Evolutionary conservation across 1,139 yeast genomes (phyloP).

Genomic region (Kurtzmaniella natalensis): DNA sequence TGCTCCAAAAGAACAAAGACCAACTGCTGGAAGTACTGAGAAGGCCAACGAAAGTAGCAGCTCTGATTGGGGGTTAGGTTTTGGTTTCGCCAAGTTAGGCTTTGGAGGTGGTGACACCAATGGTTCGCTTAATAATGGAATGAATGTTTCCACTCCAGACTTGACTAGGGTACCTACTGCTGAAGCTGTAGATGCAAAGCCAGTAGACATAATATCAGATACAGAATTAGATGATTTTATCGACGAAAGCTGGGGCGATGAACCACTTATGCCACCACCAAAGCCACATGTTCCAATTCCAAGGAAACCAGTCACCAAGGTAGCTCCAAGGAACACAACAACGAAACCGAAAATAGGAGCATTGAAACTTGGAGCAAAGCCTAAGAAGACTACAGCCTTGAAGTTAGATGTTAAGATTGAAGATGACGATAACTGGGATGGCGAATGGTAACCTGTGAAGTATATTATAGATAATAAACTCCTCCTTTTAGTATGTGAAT

Average conservation of each 20-base stretch:
- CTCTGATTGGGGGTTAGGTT: slow-evolving; percentile 4
- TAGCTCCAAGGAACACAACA: slow-evolving; percentile 9
- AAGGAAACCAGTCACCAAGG: slow-evolving; percentile 11
- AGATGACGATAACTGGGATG: slow-evolving; percentile 55
- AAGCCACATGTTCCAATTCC: no score
- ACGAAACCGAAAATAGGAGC: slow-evolving; percentile 17
- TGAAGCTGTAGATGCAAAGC: slow-evolving; percentile 13
- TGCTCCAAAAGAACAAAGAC: slow-evolving; percentile 15
- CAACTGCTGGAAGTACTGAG: slow-evolving; percentile 3
- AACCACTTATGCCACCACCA: slow-evolving; percentile 12
- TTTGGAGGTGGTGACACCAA: slow-evolving; percentile 23
- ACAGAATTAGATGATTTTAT: slow-evolving; percentile 12
- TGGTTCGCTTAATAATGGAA: slow-evolving; percentile 35
- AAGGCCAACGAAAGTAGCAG: slow-evolving; percentile 4
- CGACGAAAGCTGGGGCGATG: slow-evolving; percentile 32
- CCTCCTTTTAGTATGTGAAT: no score
- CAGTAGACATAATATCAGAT: slow-evolving; percentile 6
- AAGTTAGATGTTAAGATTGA: slow-evolving; percentile 37
- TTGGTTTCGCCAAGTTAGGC: slow-evolving; percentile 8
- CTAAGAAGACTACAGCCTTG: slow-evolving; percentile 20
- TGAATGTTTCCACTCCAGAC: slow-evolving; percentile 41
- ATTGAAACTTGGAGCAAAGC: slow-evolving; percentile 26
- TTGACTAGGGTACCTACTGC: slow-evolving; percentile 24
- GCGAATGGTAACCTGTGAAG: slow-evolving; percentile 15
- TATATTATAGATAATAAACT: neutral